These are phyloP conservation scores for Clitoria ternatea DNA, from an alignment of 306 rosid species.

Conservation along the genomic window DNA sequence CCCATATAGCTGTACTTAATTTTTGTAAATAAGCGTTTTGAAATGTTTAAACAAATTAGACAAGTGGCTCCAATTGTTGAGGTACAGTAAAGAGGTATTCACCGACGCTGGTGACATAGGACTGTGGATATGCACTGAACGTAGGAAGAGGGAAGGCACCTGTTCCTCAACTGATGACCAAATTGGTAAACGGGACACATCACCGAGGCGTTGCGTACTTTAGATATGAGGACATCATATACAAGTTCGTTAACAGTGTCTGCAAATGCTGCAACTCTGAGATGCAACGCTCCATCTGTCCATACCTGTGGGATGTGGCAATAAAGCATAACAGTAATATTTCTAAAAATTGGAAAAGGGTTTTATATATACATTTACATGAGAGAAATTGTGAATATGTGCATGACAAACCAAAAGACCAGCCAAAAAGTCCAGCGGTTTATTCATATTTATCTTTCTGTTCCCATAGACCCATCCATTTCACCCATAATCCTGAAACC, in stretches of 20 bases:
- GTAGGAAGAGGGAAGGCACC: no score
- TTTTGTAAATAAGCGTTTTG: no score
- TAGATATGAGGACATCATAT: conserved; percentile 95
- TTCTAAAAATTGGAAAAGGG: neutral
- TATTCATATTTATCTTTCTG: neutral
- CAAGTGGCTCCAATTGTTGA: no score
- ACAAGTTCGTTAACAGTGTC: conserved; percentile 96
- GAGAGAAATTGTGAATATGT: conserved; percentile 2
- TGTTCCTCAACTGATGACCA: no score
- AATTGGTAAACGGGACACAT: no score
- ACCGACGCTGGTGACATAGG: no score
- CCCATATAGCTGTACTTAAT: no score
- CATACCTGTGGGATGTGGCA: conserved; percentile 60
- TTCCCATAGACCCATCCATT: neutral
- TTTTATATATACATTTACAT: neutral
- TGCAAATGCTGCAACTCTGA: conserved; percentile 89
- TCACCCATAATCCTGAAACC: neutral
- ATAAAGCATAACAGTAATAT: conserved; percentile 19
- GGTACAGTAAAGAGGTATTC: no score
- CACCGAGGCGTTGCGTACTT: conserved; percentile 95
- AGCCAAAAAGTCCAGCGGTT: neutral
- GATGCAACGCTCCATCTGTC: conserved; percentile 97
- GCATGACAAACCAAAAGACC: conserved; percentile 2
- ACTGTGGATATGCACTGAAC: no score
- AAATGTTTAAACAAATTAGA: no score